Base-by-base conservation (phyloP, 345 rosid species). In the Ceriops decandra region DNA sequence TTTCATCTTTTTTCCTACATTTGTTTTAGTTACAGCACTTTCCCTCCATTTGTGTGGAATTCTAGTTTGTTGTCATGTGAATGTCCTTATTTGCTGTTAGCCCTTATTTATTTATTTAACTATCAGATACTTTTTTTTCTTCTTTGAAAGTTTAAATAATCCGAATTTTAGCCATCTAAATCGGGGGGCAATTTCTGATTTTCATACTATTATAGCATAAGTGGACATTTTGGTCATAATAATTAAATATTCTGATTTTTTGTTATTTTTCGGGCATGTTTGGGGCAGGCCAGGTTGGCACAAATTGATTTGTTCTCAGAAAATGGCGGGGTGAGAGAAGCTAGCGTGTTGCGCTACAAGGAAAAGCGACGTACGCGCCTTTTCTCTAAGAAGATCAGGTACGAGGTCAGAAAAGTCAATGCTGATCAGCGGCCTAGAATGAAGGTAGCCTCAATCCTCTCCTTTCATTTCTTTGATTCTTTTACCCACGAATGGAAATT, bases 381-480 rank as follows among this genome's bases (percentile, higher is more conserved):
- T 6, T 91, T 88, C 77, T 91, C 96, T 7, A 95, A 86, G 81
- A 95, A 91, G 84, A 90, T 95, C 76, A 83, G 99, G 38, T 95
- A 91, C 73, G 85, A 90, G 62, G 96, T 95, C 74, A 81, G 99
- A 16, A 95, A 95, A 82, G 82, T 87, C 78, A 95, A 91, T 69
- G 99, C 96, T 1, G 98, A 91, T 76, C 83, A 74, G 74, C 93
- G 99, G 63, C 96, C 99, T 36, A 82, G 99, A 71, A 87, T 91
- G 87, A 90, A 91, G 99, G 99, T 89, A 80, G 49, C 46, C 9
- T 2, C 15, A 38, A 9, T 38, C 49, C 17, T 42, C 49, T 13
- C 16, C 17, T 26, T 7, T 26, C 42, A 1, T 6, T 8, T 38
- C 19, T 32, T 28, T n/a, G 8, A 7, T 16, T 15, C n/a, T 10